Conservation (phyloP, 805 yeast species). For the Wickerhamiella kazuoi region DNA sequence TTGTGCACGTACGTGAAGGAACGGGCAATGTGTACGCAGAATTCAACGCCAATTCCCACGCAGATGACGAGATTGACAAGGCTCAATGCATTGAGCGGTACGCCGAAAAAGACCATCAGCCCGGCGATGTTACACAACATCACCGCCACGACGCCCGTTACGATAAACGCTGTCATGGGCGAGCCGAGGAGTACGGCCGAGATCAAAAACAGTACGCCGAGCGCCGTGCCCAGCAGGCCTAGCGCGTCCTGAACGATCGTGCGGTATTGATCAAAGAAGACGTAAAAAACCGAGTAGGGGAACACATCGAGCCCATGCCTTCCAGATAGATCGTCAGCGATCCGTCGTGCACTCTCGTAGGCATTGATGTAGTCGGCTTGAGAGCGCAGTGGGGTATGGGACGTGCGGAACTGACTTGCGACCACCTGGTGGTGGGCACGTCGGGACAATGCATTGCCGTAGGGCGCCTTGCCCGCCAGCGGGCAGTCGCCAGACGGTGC, state of each 20-base stretch:
- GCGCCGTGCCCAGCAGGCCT: constrained; percentile 27
- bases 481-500: constrained; percentile 74
- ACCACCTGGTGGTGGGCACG: constrained; percentile 21
- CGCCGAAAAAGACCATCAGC: constrained; percentile 52
- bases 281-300: constrained; percentile 87
- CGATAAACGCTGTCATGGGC: constrained; percentile 34
- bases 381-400: constrained; percentile 63
- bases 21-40: constrained; percentile 71
- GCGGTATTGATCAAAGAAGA: constrained; percentile 77
- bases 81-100: constrained; percentile 74
- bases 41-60: constrained; percentile 84
- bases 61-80: constrained; percentile 84
- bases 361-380: constrained; percentile 75
- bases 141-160: constrained; percentile 41
- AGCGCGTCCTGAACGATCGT: constrained; percentile 42
- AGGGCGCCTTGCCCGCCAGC: constrained; percentile 89
- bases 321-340: constrained; percentile 33
- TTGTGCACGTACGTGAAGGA: constrained; percentile 42
- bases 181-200: constrained; percentile 52
- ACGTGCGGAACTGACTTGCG: constrained; percentile 39
- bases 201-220: constrained; percentile 17
- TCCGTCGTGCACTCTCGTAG: constrained; percentile 49
- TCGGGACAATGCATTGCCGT: constrained; percentile 30
- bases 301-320: constrained; percentile 38
- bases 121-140: constrained; percentile 65